Percentiles rank a stretch among this genome's conserved stretches.
These are phyloP conservation scores for Rheum nobile DNA, from an alignment of 148 eudicot species.

Conservation along the genomic window DNA sequence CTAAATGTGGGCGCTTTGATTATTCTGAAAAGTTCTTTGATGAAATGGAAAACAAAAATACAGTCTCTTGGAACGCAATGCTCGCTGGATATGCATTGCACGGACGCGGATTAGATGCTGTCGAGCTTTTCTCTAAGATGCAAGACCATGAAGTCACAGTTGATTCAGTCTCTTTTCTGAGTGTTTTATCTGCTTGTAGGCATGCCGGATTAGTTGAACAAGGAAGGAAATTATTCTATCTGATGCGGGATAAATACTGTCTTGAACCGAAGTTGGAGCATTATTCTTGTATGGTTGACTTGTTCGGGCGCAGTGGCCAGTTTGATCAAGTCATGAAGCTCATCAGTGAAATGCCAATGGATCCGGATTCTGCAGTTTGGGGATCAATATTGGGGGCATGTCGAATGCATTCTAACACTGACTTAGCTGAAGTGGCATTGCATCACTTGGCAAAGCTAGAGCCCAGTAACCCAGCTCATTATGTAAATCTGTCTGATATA, in stretches of 20 bases:
- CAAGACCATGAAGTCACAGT: constrained; percentile 20
- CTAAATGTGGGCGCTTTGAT: constrained; percentile 59
- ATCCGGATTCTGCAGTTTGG: constrained; percentile 63
- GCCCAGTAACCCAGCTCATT: constrained; percentile 50
- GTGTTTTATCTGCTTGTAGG: constrained; percentile 65
- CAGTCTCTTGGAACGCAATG: constrained; percentile 62
- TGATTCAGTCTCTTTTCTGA: constrained; percentile 46
- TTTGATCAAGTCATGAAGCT: constrained; percentile 38
- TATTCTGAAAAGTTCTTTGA: constrained; percentile 36
- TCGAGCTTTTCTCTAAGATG: constrained; percentile 42
- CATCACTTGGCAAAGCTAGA: constrained; percentile 39
- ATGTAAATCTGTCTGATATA: constrained; percentile 45
- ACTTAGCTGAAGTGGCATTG: constrained; percentile 44
- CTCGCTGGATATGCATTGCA: constrained; percentile 51
- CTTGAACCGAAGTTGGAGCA: constrained; percentile 56
- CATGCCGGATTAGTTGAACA: constrained; percentile 59
- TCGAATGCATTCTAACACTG: constrained; percentile 46
- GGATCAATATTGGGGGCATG: constrained; percentile 63
- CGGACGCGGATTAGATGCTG: constrained; percentile 39
- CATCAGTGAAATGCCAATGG: constrained; percentile 43
- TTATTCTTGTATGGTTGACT: constrained; percentile 67
- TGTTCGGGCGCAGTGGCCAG: constrained; percentile 57
- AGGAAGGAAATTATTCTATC: constrained; percentile 43
- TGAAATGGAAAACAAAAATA: constrained; percentile 41
- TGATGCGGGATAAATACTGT: constrained; percentile 30